Base-by-base conservation (phyloP, 108 stramenopile genomes). In the Nitzschia sp. region DNA sequence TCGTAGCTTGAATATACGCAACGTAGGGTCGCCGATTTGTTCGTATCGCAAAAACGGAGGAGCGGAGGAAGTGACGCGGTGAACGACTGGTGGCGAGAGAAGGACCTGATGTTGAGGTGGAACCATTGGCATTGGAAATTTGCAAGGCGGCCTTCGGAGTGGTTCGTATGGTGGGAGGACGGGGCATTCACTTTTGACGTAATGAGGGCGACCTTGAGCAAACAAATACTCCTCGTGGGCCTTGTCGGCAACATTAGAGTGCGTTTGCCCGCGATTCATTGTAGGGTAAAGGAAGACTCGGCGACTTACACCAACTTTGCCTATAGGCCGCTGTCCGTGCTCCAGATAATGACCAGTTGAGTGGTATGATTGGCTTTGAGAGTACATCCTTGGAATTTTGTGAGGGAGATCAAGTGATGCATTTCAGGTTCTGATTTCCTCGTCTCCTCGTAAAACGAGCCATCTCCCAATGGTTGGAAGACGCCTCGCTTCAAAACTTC, bases 11-110 rank as follows among this genome's bases (percentile, higher is more conserved):
- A 79, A 84, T 32, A 90, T 85, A 28, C 58, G 32, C 8, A 90
- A 48, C 4, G 62, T 53, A 27, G 88, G 88, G 45, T 79, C 79
- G 3, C 92, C 92, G 38, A 92, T 67, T 55, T 50, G 17, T 52
- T 77, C 53, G 31, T 63, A 38, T 2, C 30, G 34, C 0, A 53
- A 29, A 29, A 16, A n/a, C 25, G 29, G 33, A 13, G 35, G 35
- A 45, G 60, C 13, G 11, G 60, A 29, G 2, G 63, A 63, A 22
- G 63, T 47, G 27, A 63, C 27, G 3, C 63, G 63, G 4, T 47
- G 45, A 15, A 41, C 19, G 8, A 13, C 46, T n/a, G 63, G 63
- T 2, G 63, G 63, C 2, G 63, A 63, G 19, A 63, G 23, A 17
- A 48, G 33, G 8, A 23, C 15, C 6, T 61, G 56, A 6, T n/a